Evolutionary conservation across 495 filamentous ascomycete genomes (phyloP).

Genomic region (Platismatia glauca): DNA sequence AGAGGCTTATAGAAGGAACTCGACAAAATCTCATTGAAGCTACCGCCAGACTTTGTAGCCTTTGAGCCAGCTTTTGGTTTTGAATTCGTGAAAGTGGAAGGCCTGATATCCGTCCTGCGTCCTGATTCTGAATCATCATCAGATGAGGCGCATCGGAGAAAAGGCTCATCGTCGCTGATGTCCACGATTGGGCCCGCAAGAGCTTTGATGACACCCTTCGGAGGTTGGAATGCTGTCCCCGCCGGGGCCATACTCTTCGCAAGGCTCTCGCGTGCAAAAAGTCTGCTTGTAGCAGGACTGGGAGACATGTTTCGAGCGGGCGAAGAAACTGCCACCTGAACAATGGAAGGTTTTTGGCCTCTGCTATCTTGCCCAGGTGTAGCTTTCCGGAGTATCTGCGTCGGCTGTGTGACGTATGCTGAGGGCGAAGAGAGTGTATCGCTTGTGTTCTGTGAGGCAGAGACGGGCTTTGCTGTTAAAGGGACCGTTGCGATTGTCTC

Average conservation of each 20-base stretch:
- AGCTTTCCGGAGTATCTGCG: constrained; percentile 51
- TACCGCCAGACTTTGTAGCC: constrained; percentile 29
- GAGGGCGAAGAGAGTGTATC: constrained; percentile 22
- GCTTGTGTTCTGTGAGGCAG: constrained; percentile 28
- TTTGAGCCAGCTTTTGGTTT: constrained; percentile 31
- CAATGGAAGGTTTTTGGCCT: constrained; percentile 35
- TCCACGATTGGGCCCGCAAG: constrained; percentile 32
- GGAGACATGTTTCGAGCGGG: constrained; percentile 44
- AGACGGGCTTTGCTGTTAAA: constrained; percentile 24
- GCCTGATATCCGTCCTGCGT: constrained; percentile 56
- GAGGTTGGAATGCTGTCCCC: constrained; percentile 62
- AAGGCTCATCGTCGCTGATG: constrained; percentile 48
- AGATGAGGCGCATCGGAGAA: constrained; percentile 47
- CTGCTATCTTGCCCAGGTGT: constrained; percentile 25
- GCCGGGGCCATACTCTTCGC: constrained; percentile 64
- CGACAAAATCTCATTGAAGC: constrained; percentile 43
- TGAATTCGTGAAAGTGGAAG: constrained; percentile 49
- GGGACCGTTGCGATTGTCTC: constrained; percentile 56
- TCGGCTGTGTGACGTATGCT: constrained; percentile 56
- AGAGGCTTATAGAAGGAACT: constrained; percentile 40
- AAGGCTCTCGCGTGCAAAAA: constrained; percentile 33
- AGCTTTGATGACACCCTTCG: constrained; percentile 29
- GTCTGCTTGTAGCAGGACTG: constrained; percentile 36
- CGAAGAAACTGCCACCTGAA: constrained; percentile 83
- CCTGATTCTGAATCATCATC: constrained; percentile 44